Evolutionary conservation across 208 protist species (phyloP).

Genomic region (Trypanosoma cruzi): DNA sequence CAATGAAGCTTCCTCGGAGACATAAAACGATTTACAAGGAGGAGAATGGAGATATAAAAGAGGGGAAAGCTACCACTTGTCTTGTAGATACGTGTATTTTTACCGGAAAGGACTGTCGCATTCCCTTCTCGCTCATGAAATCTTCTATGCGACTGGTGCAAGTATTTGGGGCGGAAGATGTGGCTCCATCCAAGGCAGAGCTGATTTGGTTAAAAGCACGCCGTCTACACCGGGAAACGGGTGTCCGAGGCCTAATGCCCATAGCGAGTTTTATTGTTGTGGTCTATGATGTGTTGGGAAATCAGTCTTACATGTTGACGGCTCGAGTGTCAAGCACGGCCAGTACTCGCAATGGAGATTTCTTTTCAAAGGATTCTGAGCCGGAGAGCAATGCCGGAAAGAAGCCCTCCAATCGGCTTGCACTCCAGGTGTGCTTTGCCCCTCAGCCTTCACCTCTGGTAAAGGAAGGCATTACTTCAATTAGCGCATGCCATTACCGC

Average conservation of each 20-base stretch:
- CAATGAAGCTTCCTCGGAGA: conserved; percentile 42
- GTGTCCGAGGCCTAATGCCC: conserved; percentile 15
- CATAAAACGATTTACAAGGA: conserved; percentile 1
- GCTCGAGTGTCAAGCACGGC: conserved; percentile 32
- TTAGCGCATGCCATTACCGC: conserved; percentile 30
- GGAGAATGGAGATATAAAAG: not conserved
- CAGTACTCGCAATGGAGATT: not conserved
- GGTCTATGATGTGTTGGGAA: conserved; percentile 49
- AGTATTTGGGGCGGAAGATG: conserved; percentile 66
- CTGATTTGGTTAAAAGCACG: conserved; percentile 22
- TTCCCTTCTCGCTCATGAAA: conserved; percentile 67
- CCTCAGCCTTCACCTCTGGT: conserved; percentile 37
- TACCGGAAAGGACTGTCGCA: conserved; percentile 38
- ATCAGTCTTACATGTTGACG: conserved; percentile 46
- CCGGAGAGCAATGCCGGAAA: not conserved
- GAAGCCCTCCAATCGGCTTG: conserved; percentile 12
- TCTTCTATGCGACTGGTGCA: conserved; percentile 84
- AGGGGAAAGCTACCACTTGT: not conserved
- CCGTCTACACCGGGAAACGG: conserved; percentile 23
- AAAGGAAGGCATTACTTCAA: conserved; percentile 60
- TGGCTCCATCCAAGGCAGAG: conserved; percentile 23
- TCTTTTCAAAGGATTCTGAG: not conserved
- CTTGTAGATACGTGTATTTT: conserved; percentile 39
- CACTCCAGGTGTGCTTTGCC: conserved; percentile 27
- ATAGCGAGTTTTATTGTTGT: conserved; percentile 54